phyloP scores from a whole-genome alignment of 805 yeast genomes.

The Schizosaccharomyces octosporus region DNA sequence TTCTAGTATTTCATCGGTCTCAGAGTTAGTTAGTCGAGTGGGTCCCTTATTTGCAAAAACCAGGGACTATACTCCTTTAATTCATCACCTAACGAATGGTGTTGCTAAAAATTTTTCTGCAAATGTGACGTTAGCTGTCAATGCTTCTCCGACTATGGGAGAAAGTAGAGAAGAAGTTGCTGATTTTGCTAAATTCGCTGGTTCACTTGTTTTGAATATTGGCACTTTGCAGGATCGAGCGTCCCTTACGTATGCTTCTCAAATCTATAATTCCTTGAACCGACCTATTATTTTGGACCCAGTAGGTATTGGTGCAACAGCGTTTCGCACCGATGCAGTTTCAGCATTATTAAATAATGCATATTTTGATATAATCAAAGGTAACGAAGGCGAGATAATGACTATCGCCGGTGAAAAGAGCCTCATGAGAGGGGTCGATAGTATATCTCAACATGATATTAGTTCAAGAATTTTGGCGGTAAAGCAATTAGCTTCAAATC shows the following conservation, averaged over 20 bases:
- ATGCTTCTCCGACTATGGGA: slow-evolving; percentile 78
- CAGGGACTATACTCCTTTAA: slow-evolving; percentile 25
- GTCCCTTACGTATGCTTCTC: slow-evolving; percentile 24
- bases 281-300: slow-evolving; percentile 65
- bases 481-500: slow-evolving; percentile 5
- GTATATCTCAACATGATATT: slow-evolving; percentile 18
- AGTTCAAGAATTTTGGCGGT: slow-evolving; percentile 12
- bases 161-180: slow-evolving; percentile 42
- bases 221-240: slow-evolving; percentile 36
- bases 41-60: slow-evolving; percentile 12
- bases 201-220: slow-evolving; percentile 42
- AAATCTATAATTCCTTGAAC: slow-evolving; percentile 29
- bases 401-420: slow-evolving; percentile 27
- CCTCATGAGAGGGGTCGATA: slow-evolving; percentile 54
- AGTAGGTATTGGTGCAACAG: slow-evolving; percentile 76
- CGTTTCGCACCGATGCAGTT: slow-evolving; percentile 27
- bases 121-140: slow-evolving; percentile 58
- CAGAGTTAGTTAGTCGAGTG: slow-evolving; percentile 5
- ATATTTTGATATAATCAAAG: slow-evolving; percentile 41
- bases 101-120: slow-evolving; percentile 83
- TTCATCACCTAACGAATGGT: slow-evolving; percentile 68
- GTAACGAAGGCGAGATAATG: slow-evolving; percentile 60
- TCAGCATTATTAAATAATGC: slow-evolving; percentile 29
- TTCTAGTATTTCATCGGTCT: background rate
- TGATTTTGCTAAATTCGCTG: slow-evolving; percentile 30